These are phyloP conservation scores for Kuraishia piskuri DNA, from an alignment of 805 yeast species.

Conservation along the genomic window DNA sequence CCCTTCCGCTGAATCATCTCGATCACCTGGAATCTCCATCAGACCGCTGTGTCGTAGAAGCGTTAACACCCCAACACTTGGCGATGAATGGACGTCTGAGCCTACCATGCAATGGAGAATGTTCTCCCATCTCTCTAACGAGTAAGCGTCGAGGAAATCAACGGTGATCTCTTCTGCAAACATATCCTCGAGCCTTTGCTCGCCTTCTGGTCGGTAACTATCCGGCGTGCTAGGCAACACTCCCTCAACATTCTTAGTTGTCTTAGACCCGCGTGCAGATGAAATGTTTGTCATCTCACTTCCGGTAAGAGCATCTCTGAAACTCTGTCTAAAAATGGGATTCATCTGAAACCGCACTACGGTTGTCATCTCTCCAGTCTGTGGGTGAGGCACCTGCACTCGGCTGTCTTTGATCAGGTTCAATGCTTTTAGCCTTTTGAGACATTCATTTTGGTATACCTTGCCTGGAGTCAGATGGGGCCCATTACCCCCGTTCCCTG, in stretches of 20 bases:
- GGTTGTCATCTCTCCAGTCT: slow-evolving; percentile 21
- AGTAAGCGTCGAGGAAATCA: slow-evolving; percentile 69
- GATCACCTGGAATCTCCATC: slow-evolving; percentile 53
- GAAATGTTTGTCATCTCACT: slow-evolving; percentile 25
- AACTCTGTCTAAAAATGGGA: slow-evolving; percentile 63
- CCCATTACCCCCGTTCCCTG: slow-evolving; percentile 18
- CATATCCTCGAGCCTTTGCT: slow-evolving; percentile 17
- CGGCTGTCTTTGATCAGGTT: slow-evolving; percentile 61
- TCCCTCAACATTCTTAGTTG: not conserved
- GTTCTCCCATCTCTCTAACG: slow-evolving; percentile 87
- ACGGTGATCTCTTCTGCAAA: slow-evolving; percentile 52
- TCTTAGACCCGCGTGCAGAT: slow-evolving; percentile 2
- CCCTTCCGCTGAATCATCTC: slow-evolving; percentile 11
- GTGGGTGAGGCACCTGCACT: slow-evolving; percentile 23
- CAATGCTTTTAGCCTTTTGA: slow-evolving; percentile 65
- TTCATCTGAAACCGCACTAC: slow-evolving; percentile 42
- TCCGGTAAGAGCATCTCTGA: slow-evolving; percentile 81
- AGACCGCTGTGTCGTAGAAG: slow-evolving; percentile 73
- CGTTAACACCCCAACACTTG: slow-evolving; percentile 75
- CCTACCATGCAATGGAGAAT: slow-evolving; percentile 98
- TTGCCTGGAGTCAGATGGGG: slow-evolving; percentile 22
- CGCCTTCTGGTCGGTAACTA: not conserved
- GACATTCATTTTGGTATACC: slow-evolving; percentile 62
- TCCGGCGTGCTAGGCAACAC: not conserved
- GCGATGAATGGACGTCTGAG: slow-evolving; percentile 59